Base-by-base conservation (phyloP, 805 yeast species). In the Phaffomyces antillensis region DNA sequence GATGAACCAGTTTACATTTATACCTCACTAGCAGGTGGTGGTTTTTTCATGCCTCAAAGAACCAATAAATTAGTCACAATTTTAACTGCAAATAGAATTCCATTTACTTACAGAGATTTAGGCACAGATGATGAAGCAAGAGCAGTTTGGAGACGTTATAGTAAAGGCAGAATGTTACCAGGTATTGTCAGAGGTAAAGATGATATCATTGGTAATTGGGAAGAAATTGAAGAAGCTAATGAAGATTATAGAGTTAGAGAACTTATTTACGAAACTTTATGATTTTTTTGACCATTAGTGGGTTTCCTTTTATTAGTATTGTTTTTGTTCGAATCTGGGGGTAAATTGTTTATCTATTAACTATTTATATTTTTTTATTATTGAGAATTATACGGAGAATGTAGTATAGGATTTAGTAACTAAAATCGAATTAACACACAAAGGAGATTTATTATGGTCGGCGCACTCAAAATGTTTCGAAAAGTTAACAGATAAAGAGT, bases 41-140 rank as follows among this genome's bases (percentile, higher is more conserved):
- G 93, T 1, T 81, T 79, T 74, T 85, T 83, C 60, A 78, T 90
- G 62, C 77, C 81, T 51, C 75, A 83, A 15, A 71, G 90, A 54
- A 88, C 96, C 15, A 86, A 84, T 56, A 70, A 95, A 45, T 64
- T 90, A 46, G 76, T 75, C 12, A 83, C 88, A 0, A 86, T 89
- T 43, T 70, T 89, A 42, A 74, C 78, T 35, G 95, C 90, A 5
- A 85, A 88, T 61, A 74, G 79, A 40, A 67, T 89, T 42, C 71
- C 76, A 47, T 86, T 79, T 60, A 74, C 77, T 28, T 75, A 78
- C 59, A 77, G 85, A 46, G 97, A 89, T 60, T 66, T 88, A 42
- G 96, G 96, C 7, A 87, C 96, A 0, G 95, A 89, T 60, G 88
- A 81, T 42, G 83, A 81, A 48, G 96, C 96, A 15, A 81, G 88